A percentile compares a stretch with the other conserved stretches of the same genome.
Evolutionary conservation across 2,329 filamentous ascomycete species (phyloP).

Genomic region (Rutstroemia sp.): DNA sequence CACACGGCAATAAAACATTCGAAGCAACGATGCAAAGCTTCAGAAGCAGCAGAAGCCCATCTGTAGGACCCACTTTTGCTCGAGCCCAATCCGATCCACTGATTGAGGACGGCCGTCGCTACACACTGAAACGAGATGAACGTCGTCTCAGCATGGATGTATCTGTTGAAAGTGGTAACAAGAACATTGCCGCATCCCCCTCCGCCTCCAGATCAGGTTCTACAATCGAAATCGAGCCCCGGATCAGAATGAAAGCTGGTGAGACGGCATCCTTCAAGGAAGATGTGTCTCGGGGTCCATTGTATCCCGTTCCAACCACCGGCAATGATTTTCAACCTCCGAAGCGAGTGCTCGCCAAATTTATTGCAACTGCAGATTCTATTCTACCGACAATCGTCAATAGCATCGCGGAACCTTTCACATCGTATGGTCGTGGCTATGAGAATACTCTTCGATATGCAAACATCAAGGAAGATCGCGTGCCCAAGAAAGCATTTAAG

Average conservation of each 20-base stretch:
- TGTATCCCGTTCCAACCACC: slow-evolving; percentile 7
- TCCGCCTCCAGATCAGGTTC: slow-evolving; percentile 2
- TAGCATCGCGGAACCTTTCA: slow-evolving; percentile 56
- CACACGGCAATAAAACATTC: slow-evolving; percentile 42
- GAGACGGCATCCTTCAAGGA: neutral
- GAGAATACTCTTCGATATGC: slow-evolving; percentile 63
- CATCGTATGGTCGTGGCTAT: slow-evolving; percentile 69
- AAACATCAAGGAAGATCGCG: slow-evolving; percentile 54
- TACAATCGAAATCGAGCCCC: too few species aligned
- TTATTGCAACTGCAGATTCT: slow-evolving; percentile 61
- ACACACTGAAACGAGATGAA: slow-evolving; percentile 26
- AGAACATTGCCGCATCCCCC: slow-evolving; percentile 9
- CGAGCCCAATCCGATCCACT: slow-evolving; percentile 24
- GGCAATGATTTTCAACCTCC: slow-evolving; percentile 25
- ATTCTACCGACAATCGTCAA: slow-evolving; percentile 55
- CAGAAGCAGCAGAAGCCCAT: slow-evolving; percentile 21
- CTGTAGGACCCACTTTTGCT: slow-evolving; percentile 15
- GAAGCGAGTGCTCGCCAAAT: slow-evolving; percentile 50
- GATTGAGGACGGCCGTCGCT: slow-evolving; percentile 19
- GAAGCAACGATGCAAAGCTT: slow-evolving; percentile 26
- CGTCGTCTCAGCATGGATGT: slow-evolving; percentile 16
- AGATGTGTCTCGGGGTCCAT: neutral
- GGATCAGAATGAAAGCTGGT: neutral
- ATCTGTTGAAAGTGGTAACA: slow-evolving; percentile 7
- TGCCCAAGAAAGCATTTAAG: slow-evolving; percentile 78